A percentile compares a stretch with the other conserved stretches of the same genome.
phyloP scores from a whole-genome alignment of 2,329 filamentous ascomycete species.

The Colletotrichum orchidophilum region DNA sequence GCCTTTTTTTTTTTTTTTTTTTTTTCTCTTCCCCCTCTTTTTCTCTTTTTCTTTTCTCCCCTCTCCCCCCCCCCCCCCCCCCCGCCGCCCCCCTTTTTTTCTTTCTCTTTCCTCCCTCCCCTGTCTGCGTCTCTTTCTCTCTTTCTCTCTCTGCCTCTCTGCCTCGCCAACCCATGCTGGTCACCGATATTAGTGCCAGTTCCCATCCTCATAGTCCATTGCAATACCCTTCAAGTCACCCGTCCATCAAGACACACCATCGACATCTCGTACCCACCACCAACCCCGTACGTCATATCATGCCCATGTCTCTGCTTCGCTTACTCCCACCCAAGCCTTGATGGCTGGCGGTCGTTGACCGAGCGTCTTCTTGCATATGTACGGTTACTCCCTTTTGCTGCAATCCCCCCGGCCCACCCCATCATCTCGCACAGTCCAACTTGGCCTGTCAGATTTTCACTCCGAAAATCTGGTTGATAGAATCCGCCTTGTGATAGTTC shows the following conservation, averaged over 20 bases:
- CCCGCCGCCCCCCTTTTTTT: no score
- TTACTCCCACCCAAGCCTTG: neutral
- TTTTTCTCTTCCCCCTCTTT: neutral
- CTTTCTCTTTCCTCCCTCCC: neutral
- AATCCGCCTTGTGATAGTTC: conserved; percentile 24
- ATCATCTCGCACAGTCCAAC: conserved; percentile 26
- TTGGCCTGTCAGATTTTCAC: conserved; percentile 31
- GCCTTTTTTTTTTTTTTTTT: conserved; percentile 1
- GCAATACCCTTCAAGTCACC: neutral
- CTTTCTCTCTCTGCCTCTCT: neutral
- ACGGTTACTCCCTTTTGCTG: conserved; percentile 14
- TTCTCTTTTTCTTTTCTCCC: no score
- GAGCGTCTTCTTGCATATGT: conserved; percentile 21
- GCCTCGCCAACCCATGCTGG: neutral
- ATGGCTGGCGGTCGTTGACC: conserved; percentile 28
- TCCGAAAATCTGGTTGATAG: conserved; percentile 26
- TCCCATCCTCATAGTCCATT: neutral
- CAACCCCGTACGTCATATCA: conserved; percentile 27
- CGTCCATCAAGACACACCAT: neutral
- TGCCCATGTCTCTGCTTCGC: conserved; percentile 13
- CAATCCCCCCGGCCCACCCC: conserved; percentile 22
- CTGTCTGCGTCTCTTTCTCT: neutral
- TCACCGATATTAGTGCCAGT: neutral
- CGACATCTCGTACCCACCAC: neutral
- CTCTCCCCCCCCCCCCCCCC: no score